phyloP scores from a whole-genome alignment of 176 grass and related monocot genomes.

The Urochloa ruziziensis region DNA sequence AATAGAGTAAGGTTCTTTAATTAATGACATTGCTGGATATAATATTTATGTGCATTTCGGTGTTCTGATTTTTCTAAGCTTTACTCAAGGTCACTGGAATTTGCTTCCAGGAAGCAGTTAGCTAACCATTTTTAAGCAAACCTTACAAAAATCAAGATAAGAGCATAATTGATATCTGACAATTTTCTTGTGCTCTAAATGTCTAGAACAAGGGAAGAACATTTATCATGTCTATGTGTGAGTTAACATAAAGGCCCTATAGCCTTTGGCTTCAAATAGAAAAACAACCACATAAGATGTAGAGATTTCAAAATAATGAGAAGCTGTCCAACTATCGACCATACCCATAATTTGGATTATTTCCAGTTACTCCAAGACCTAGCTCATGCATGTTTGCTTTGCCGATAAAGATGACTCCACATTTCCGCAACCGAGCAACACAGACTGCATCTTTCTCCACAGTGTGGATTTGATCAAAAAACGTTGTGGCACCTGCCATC shows the following conservation, averaged over 20 bases:
- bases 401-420: conserved; percentile 89
- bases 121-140: neutral
- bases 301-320: neutral
- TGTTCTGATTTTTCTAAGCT: neutral
- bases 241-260: neutral
- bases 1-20: neutral
- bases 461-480: conserved; percentile 60
- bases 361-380: conserved; percentile 91
- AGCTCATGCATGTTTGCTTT: conserved; percentile 99
- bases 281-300: neutral
- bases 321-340: neutral
- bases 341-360: conserved; percentile 98
- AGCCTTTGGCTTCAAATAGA: neutral
- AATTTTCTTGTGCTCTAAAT: neutral
- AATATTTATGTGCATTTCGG: neutral
- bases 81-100: neutral
- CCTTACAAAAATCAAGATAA: neutral
- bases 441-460: conserved; percentile 70
- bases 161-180: neutral
- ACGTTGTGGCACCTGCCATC: conserved; percentile 74
- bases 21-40: neutral
- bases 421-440: conserved; percentile 78
- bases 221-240: neutral
- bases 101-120: neutral
- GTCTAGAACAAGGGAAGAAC: neutral